Conservation (phyloP, 306 rosid genomes). For the Notholithocarpus densiflorus region DNA sequence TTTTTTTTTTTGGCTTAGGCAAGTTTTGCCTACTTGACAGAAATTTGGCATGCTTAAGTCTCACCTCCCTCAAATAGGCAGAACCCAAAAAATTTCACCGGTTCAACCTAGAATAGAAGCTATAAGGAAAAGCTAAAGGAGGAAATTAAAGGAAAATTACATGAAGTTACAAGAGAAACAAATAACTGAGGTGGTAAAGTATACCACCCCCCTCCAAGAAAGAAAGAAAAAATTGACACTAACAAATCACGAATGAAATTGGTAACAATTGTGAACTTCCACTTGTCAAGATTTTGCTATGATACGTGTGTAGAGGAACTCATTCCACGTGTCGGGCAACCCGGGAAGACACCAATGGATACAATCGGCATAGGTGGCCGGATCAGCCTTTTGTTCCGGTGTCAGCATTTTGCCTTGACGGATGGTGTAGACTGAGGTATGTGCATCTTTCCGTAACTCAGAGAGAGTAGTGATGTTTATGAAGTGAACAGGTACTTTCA, state of each 20-base stretch:
- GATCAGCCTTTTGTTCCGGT: slow-evolving; percentile 77
- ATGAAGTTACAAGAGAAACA: slow-evolving; percentile 19
- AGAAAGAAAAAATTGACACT: background rate
- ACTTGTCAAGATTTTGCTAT: slow-evolving; percentile 56
- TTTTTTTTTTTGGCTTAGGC: background rate
- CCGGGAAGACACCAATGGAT: slow-evolving; percentile 99
- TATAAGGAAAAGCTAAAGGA: slow-evolving; percentile 22
- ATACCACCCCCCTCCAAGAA: background rate
- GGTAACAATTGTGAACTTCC: slow-evolving; percentile 1
- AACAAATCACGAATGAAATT: background rate
- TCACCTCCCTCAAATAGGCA: slow-evolving; percentile 15
- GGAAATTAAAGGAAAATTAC: slow-evolving; percentile 30
- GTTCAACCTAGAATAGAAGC: slow-evolving; percentile 29
- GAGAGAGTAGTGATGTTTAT: slow-evolving; percentile 73
- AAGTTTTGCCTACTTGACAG: slow-evolving; percentile 16
- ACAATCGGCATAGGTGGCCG: slow-evolving; percentile 77
- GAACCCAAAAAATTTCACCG: slow-evolving; percentile 4
- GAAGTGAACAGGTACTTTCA: slow-evolving; percentile 61
- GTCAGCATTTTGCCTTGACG: slow-evolving; percentile 78
- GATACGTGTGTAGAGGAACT: slow-evolving; percentile 68
- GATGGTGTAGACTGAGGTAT: slow-evolving; percentile 81
- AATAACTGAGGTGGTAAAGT: slow-evolving; percentile 22
- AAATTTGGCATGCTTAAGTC: background rate
- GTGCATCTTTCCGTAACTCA: slow-evolving; percentile 85
- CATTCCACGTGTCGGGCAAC: slow-evolving; percentile 93